A percentile compares a stretch with the other conserved stretches of the same genome.
phyloP scores from a whole-genome alignment of 495 filamentous ascomycete species.

The Sporormia fimetaria region DNA sequence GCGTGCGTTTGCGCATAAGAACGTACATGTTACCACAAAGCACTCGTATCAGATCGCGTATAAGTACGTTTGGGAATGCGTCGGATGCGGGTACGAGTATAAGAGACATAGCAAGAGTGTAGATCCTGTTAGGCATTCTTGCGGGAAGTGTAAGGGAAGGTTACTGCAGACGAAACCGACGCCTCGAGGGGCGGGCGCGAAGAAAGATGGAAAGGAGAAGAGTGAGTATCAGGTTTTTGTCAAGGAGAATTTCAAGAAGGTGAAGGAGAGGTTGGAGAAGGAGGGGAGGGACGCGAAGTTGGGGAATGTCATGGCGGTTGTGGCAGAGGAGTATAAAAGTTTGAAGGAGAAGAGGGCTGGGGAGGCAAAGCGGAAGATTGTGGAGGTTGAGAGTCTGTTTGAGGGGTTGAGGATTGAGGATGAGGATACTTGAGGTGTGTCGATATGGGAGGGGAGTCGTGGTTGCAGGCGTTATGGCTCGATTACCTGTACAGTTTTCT shows the following conservation, averaged over 20 bases:
- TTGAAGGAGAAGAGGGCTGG: constrained; percentile 28
- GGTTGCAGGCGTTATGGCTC: too few relatives aligned
- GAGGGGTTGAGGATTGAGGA: constrained; percentile 6
- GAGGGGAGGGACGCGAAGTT: constrained; percentile 44
- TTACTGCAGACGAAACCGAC: constrained; percentile 71
- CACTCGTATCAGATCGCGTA: constrained; percentile 80
- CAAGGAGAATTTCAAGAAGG: constrained; percentile 47
- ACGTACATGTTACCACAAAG: constrained; percentile 69
- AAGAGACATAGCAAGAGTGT: constrained; percentile 78
- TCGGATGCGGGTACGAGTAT: constrained; percentile 52
- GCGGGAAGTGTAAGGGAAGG: constrained; percentile 55
- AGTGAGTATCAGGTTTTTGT: constrained; percentile 56
- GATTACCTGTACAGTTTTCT: too few relatives aligned
- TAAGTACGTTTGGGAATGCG: constrained; percentile 80
- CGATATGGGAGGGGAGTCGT: too few relatives aligned
- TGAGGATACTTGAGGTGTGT: too few relatives aligned
- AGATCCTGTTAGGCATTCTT: constrained; percentile 50
- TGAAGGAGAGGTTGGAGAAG: constrained; percentile 47
- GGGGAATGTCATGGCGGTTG: constrained; percentile 49
- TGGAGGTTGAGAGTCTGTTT: constrained; percentile 27
- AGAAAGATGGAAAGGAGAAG: constrained; percentile 11
- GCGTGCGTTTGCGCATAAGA: constrained; percentile 37
- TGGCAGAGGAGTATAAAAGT: constrained; percentile 42
- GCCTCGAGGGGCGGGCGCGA: constrained; percentile 38
- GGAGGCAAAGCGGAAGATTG: constrained; percentile 1